phyloP scores from a whole-genome alignment of 768 basidiomycete genomes.

The Dioszegia hungarica region DNA sequence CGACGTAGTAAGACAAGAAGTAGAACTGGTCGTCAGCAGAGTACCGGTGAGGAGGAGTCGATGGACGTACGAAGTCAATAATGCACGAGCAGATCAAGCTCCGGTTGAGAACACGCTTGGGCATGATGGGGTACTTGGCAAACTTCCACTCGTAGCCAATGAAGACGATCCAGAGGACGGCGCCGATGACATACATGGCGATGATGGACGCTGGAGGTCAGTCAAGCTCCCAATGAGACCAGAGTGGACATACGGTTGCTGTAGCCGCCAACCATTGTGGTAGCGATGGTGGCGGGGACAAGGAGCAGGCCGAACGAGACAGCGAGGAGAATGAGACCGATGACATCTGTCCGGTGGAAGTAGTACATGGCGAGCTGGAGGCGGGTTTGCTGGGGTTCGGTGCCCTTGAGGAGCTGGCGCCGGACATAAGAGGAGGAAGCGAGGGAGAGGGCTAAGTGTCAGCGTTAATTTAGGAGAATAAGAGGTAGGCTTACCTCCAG shows the following conservation, averaged over 20 bases:
- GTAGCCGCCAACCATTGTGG: slow-evolving; percentile 30
- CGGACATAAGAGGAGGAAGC: slow-evolving; percentile 30
- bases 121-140: slow-evolving; percentile 49
- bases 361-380: slow-evolving; percentile 19
- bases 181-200: slow-evolving; percentile 54
- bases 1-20: slow-evolving; percentile 13
- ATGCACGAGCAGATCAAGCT: slow-evolving; percentile 40
- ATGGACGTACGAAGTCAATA: slow-evolving; percentile 25
- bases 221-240: background rate
- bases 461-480: background rate
- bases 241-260: slow-evolving; percentile 14
- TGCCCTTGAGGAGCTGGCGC: slow-evolving; percentile 12
- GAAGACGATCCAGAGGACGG: slow-evolving; percentile 50
- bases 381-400: background rate
- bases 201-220: slow-evolving; percentile 52
- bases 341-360: slow-evolving; percentile 26
- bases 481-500: slow-evolving; percentile 20
- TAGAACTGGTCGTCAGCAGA: background rate
- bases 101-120: slow-evolving; percentile 49
- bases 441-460: slow-evolving; percentile 29
- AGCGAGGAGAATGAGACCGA: slow-evolving; percentile 40
- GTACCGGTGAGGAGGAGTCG: background rate
- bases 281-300: slow-evolving; percentile 37
- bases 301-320: slow-evolving; percentile 39
- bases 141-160: slow-evolving; percentile 46